A percentile compares a stretch with the other conserved stretches of the same genome.
Evolutionary conservation across 169 alveolate species (phyloP).

Genomic region (Plasmodium cynomolgi): DNA sequence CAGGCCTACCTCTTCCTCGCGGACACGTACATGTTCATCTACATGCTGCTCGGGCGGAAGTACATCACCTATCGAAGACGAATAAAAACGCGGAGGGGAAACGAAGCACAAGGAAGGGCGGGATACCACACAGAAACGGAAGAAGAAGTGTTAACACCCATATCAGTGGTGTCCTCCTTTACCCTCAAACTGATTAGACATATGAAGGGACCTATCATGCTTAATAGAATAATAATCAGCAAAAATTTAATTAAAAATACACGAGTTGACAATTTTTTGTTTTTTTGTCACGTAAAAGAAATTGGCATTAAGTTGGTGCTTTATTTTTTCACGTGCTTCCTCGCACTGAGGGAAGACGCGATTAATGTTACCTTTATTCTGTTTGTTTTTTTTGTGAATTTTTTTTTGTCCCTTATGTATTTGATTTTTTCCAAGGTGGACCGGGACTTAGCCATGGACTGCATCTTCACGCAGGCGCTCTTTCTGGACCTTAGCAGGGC

Average conservation of each 20-base stretch:
- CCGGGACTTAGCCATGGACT: conserved; percentile 33
- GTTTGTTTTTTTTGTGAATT: neutral
- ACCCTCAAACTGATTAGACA: conserved; percentile 28
- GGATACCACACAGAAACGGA: neutral
- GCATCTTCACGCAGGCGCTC: conserved; percentile 11
- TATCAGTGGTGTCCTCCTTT: conserved; percentile 48
- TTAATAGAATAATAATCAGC: conserved; percentile 43
- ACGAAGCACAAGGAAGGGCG: neutral
- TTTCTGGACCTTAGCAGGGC: neutral
- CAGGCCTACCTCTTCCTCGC: conserved; percentile 36
- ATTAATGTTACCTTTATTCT: conserved; percentile 19
- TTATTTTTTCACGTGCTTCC: conserved; percentile 12
- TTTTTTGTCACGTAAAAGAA: conserved; percentile 48
- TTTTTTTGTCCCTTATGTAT: conserved; percentile 4
- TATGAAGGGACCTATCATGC: conserved; percentile 43
- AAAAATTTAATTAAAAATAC: conserved; percentile 49
- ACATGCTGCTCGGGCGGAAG: conserved; percentile 54
- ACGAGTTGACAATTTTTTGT: conserved; percentile 50
- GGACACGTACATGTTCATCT: conserved; percentile 48
- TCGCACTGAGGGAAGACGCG: neutral
- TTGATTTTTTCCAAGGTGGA: conserved; percentile 29
- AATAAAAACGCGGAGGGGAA: neutral
- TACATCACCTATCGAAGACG: conserved; percentile 31
- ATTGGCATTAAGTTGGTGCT: conserved; percentile 22
- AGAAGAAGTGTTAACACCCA: conserved; percentile 8